Base-by-base conservation (phyloP, 345 rosid genomes). In the Syzygium jambos region DNA sequence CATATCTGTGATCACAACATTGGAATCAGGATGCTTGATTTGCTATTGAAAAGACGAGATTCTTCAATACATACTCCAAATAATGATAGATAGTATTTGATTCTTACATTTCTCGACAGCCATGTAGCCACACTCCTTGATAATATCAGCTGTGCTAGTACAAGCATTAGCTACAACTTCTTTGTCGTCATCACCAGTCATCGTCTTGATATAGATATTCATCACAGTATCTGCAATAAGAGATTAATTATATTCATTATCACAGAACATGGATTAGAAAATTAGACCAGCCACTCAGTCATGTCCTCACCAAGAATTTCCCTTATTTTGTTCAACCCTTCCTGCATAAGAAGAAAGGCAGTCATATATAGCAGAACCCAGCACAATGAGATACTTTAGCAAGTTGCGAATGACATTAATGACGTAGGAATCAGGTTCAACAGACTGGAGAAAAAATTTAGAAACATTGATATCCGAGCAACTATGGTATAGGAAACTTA, bases 91-190 rank as follows among this genome's bases (percentile, higher is more conserved):
- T 73, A 38, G 41, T 38, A 73, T 88, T 78, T 85, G 53, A 85
- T 53, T 93, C 99, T 90, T 91, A 98, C 99, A 98, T 89, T 96
- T 95, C 91, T 98, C 98, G 88, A 98, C 78, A 83, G 94, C 96
- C 86, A 89, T 25, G 27, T 90, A 96, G 65, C 99, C 97, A 93
- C 92, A 96, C 87, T 96, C 99, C 90, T 96, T 95, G 89, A 93
- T 88, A 85, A 96, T 96, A 87, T 96, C 99, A 68, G 95, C 98
- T 87, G 94, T 86, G 88, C 96, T 94, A 92, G 92, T 93, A 92
- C 99, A 98, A 91, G 96, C 98, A 91, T 96, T 95, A 87, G 99
- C 98, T 87, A 98, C 99, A 73, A 96, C 99, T 92, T 96, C 99
- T 93, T 95, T 98, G 93, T 98, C 99, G 63, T 95, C 98, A 94